These are phyloP conservation scores for Apiospora pterosperma DNA, from an alignment of 2,329 filamentous ascomycete species.

Conservation along the genomic window DNA sequence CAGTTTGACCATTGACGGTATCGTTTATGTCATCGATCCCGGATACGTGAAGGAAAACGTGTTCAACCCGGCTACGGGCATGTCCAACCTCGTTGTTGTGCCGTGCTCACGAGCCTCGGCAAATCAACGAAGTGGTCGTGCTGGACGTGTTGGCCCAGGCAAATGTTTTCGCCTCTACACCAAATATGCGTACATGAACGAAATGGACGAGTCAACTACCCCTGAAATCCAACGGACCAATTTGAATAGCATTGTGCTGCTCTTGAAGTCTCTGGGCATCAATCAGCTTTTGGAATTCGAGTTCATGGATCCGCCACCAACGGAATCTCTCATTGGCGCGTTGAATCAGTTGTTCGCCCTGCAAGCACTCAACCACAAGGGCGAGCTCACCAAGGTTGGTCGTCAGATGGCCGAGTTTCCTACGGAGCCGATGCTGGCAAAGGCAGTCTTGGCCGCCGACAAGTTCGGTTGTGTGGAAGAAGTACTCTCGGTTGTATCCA, in stretches of 20 bases:
- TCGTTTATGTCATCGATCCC: constrained; percentile 92
- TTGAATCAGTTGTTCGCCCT: constrained; percentile 90
- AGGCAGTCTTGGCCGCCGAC: constrained; percentile 82
- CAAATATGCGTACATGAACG: constrained; percentile 90
- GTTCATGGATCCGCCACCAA: constrained; percentile 90
- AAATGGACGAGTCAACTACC: constrained; percentile 86
- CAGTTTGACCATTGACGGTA: constrained; percentile 90
- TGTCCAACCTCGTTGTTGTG: constrained; percentile 87
- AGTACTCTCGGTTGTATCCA: constrained; percentile 87
- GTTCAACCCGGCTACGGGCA: constrained; percentile 86
- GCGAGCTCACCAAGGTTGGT: constrained; percentile 85
- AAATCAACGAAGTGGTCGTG: constrained; percentile 88
- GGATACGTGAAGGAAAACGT: constrained; percentile 95
- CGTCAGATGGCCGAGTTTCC: constrained; percentile 96
- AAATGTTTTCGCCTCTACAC: constrained; percentile 95
- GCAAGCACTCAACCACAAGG: constrained; percentile 82
- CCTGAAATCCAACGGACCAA: constrained; percentile 93
- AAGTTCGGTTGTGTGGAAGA: constrained; percentile 93
- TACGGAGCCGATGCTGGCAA: constrained; percentile 86
- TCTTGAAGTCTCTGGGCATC: constrained; percentile 86
- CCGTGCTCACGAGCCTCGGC: constrained; percentile 90
- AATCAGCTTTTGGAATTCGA: constrained; percentile 92
- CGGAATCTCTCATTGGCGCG: constrained; percentile 83
- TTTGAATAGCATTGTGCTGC: constrained; percentile 76
- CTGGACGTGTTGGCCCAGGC: constrained; percentile 85